Conservation (phyloP, 1,139 yeast species). For the Debaryomycetaceae sp. region DNA sequence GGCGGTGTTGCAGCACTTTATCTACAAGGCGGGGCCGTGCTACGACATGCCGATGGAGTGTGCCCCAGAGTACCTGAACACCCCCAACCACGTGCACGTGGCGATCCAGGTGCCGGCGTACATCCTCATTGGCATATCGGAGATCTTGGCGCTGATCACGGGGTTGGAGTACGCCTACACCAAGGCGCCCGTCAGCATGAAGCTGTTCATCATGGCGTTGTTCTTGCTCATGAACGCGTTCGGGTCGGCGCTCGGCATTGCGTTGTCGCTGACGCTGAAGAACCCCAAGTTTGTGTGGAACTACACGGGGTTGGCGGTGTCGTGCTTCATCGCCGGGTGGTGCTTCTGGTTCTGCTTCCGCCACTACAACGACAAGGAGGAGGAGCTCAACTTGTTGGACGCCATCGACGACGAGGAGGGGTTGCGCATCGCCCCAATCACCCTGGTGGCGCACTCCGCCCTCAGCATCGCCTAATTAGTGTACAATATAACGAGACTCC, state of each 20-base stretch:
- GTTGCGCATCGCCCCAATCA: slow-evolving; percentile 17
- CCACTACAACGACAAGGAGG: slow-evolving; percentile 55
- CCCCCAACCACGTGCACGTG: slow-evolving; percentile 54
- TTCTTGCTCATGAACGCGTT: slow-evolving; percentile 59
- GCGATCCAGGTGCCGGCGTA: slow-evolving; percentile 65
- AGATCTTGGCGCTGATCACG: slow-evolving; percentile 62
- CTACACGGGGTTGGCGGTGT: slow-evolving; percentile 57
- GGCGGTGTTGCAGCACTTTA: slow-evolving; percentile 71
- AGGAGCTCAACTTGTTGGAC: slow-evolving; percentile 56
- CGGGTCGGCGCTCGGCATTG: slow-evolving; percentile 73
- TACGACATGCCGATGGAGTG: slow-evolving; percentile 51
- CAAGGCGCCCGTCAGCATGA: slow-evolving; percentile 63
- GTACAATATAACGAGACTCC: too few relatives aligned
- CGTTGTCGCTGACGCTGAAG: slow-evolving; percentile 58
- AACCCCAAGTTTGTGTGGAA: slow-evolving; percentile 70
- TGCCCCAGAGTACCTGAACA: slow-evolving; percentile 21
- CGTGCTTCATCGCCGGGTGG: slow-evolving; percentile 57
- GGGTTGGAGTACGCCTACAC: slow-evolving; percentile 70
- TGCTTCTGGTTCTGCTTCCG: slow-evolving; percentile 60
- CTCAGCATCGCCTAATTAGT: slow-evolving; percentile 12
- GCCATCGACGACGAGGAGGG: slow-evolving; percentile 18
- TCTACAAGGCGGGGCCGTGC: slow-evolving; percentile 76
- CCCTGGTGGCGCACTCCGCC: slow-evolving; percentile 21
- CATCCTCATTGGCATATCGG: slow-evolving; percentile 56
- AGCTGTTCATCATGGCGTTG: slow-evolving; percentile 60